These are phyloP conservation scores for Fusarium armeniacum DNA, from an alignment of 2,329 filamentous ascomycete species.

Conservation along the genomic window DNA sequence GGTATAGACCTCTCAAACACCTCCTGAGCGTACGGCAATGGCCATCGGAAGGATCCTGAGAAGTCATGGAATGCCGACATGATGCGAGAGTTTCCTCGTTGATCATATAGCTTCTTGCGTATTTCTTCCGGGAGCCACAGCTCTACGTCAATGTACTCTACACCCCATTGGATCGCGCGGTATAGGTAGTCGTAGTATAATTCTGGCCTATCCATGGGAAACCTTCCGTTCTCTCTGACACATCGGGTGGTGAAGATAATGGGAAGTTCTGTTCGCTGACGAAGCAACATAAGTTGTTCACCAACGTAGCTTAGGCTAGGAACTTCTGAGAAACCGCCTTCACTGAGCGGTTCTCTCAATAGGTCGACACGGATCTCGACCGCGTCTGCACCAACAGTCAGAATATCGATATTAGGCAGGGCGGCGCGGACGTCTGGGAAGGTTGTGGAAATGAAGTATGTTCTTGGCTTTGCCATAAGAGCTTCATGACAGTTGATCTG, in stretches of 20 bases:
- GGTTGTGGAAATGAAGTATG: conserved; percentile 88
- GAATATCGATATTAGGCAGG: conserved; percentile 85
- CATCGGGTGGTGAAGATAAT: conserved; percentile 91
- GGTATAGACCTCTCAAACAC: conserved; percentile 79
- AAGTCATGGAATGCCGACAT: conserved; percentile 96
- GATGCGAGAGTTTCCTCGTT: conserved; percentile 83
- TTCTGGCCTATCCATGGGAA: conserved; percentile 83
- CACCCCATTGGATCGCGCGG: conserved; percentile 88
- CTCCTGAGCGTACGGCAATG: conserved; percentile 76
- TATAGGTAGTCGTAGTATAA: conserved; percentile 85
- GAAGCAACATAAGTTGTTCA: conserved; percentile 85
- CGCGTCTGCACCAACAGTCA: conserved; percentile 88
- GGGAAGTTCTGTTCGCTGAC: conserved; percentile 87
- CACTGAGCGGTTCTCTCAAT: conserved; percentile 76
- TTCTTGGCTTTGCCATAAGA: conserved; percentile 81
- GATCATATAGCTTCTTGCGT: conserved; percentile 74
- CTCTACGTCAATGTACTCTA: conserved; percentile 91
- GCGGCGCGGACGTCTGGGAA: conserved; percentile 88
- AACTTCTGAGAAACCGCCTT: conserved; percentile 73
- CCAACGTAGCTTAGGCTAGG: conserved; percentile 88
- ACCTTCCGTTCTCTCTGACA: conserved; percentile 84
- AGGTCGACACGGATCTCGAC: conserved; percentile 89
- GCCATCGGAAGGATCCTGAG: conserved; percentile 87
- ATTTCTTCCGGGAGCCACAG: conserved; percentile 87
- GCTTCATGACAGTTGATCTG: conserved; percentile 84